Evolutionary conservation across 2,329 filamentous ascomycete species (phyloP), one percentile per base, ranked within the genome.

Genomic region (Aureobasidium sp.): DNA sequence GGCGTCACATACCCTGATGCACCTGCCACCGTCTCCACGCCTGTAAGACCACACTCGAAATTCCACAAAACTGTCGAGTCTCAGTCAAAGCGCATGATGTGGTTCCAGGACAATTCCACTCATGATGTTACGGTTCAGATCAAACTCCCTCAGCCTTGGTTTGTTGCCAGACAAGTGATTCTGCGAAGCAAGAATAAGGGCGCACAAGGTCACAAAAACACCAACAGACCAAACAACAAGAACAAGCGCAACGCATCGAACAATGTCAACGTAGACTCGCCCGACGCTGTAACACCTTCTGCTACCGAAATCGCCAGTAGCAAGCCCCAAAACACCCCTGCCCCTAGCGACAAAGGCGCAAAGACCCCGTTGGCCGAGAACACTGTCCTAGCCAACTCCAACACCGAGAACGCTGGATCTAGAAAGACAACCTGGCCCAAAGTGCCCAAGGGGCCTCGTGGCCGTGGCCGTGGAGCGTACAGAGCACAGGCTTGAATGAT

Each of bases 1-100:
- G 64, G 66, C 40, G 59, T 64, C 10, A 43, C 25, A 19, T 72
- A 72, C 60, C 51, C 35, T 19, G 51, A 61, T 6, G 23, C 60
- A 15, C 54, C 54, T 43, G 25, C 51, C 11, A 29, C 55, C 11
- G 35, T 27, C 9, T 2, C 57, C 13, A 21, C 29, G 13, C 9
- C 38, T 8, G 27, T 27, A 1, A 38, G 40, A 45, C 40, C 29
- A 21, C 25, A 60, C 47, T 54, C 58, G 35, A 60, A 21, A n/a
- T 46, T 27, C 19, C 47, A 46, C 47, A 60, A 54, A 27, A 19
- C 29, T 27, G 58, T 54, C 4, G 58, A 60, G 5, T 19, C 47
- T 29, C 58, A 51, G 21, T 60, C 58, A 17, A 54, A 46, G 31
- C 45, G 37, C 19, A 31, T 37, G 2, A 19, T 40, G 4, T 45